These are phyloP conservation scores for Dalbergia cochinchinensis DNA, from an alignment of 306 rosid species.

Conservation along the genomic window DNA sequence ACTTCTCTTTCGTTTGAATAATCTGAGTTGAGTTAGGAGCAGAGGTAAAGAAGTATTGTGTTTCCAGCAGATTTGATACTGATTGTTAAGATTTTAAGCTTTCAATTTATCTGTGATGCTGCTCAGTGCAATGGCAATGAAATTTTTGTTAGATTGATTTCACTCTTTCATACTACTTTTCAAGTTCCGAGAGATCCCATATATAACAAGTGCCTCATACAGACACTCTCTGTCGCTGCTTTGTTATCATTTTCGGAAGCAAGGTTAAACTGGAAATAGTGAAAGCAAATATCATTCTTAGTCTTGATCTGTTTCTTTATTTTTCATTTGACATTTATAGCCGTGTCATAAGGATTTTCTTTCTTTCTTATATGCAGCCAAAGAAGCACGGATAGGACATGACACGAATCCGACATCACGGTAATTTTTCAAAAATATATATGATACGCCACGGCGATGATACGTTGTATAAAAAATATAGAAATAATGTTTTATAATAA, in stretches of 20 bases:
- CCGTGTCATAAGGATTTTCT: slow-evolving; percentile 35
- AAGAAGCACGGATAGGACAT: too few relatives aligned
- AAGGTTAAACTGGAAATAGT: slow-evolving; percentile 32
- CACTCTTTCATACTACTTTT: slow-evolving; percentile 22
- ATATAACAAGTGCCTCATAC: slow-evolving; percentile 68
- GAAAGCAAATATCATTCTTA: slow-evolving; percentile 7
- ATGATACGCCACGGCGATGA: too few relatives aligned
- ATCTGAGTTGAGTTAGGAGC: slow-evolving; percentile 21
- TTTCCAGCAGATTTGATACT: slow-evolving; percentile 33
- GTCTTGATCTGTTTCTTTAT: slow-evolving; percentile 7
- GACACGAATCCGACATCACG: too few relatives aligned
- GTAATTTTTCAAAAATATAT: too few relatives aligned
- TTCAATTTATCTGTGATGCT: slow-evolving; percentile 32
- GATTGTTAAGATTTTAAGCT: slow-evolving; percentile 12
- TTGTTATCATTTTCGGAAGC: slow-evolving; percentile 74
- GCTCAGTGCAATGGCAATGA: slow-evolving; percentile 14
- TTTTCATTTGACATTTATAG: slow-evolving; percentile 11
- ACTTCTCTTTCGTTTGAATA: not conserved
- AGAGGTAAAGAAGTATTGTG: not conserved
- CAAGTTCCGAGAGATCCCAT: slow-evolving; percentile 67
- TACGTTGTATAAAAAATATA: too few relatives aligned
- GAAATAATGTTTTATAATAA: too few relatives aligned
- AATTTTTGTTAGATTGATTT: slow-evolving; percentile 32
- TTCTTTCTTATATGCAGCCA: too few relatives aligned
- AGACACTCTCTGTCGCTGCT: slow-evolving; percentile 77